These are phyloP conservation scores for Lathyrus oleraceus DNA, from an alignment of 306 rosid genomes.

Conservation along the genomic window DNA sequence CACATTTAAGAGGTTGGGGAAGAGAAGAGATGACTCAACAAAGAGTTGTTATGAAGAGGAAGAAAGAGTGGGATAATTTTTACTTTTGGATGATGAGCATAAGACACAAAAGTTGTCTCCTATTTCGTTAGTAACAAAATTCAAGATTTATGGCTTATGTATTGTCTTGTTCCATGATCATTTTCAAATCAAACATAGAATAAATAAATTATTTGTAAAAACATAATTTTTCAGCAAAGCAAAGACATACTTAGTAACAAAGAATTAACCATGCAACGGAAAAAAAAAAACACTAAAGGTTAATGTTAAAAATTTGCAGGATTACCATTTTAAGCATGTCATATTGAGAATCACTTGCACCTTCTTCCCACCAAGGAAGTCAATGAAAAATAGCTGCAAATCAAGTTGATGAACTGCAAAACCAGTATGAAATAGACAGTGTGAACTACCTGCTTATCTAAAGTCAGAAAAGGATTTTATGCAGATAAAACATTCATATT, in stretches of 20 bases:
- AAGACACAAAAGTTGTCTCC: neutral
- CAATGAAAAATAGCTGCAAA: conserved; percentile 68
- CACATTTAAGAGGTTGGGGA: neutral
- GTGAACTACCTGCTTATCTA: conserved; percentile 16
- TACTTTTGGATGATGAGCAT: conserved; percentile 15
- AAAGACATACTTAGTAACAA: neutral
- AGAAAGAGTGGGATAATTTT: neutral
- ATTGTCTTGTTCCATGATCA: neutral
- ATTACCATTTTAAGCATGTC: conserved; percentile 78
- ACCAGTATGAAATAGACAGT: conserved; percentile 25
- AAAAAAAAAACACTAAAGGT: neutral
- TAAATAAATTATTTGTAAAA: neutral
- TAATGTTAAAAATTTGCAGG: conserved; percentile 1
- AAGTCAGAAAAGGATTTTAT: conserved; percentile 15
- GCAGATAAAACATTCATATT: conserved; percentile 8
- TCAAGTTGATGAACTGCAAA: conserved; percentile 69
- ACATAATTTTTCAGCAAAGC: conserved; percentile 4
- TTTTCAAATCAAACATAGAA: neutral
- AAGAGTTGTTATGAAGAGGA: neutral
- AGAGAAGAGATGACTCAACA: neutral
- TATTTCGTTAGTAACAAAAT: conserved; percentile 7
- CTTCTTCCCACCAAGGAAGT: conserved; percentile 55
- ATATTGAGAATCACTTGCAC: conserved; percentile 60
- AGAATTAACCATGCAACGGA: neutral
- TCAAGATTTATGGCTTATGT: neutral